Evolutionary conservation across 441 rosid species (phyloP).

Genomic region (Pelargonium myrrhifolium): DNA sequence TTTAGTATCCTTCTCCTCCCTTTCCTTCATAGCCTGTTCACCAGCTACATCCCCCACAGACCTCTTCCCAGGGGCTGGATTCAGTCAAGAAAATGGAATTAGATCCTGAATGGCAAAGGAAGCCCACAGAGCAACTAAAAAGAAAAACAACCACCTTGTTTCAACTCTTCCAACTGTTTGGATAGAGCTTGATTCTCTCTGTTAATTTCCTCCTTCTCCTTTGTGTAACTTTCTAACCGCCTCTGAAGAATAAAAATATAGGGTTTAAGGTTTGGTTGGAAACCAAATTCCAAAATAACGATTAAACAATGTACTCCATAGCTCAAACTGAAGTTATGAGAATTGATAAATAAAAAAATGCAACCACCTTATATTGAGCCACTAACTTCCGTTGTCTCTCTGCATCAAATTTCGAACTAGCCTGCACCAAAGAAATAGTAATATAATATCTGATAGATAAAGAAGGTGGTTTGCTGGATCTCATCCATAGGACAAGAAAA

Average conservation of each 20-base stretch:
- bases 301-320: background rate
- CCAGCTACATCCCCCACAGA: constrained; percentile 39
- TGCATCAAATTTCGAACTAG: constrained; percentile 38
- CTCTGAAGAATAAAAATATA: constrained; percentile 26
- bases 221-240: constrained; percentile 35
- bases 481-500: background rate
- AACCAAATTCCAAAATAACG: background rate
- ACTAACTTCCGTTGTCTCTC: constrained; percentile 50
- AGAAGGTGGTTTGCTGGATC: background rate
- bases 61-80: constrained; percentile 37
- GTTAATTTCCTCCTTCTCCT: constrained; percentile 68
- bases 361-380: constrained; percentile 40
- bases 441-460: background rate
- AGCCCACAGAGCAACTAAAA: constrained; percentile 19
- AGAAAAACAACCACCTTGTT: constrained; percentile 49
- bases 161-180: constrained; percentile 80
- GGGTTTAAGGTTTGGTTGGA: background rate
- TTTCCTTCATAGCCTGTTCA: constrained; percentile 82
- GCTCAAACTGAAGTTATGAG: background rate
- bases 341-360: constrained; percentile 1
- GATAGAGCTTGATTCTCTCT: constrained; percentile 66
- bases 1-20: constrained; percentile 82
- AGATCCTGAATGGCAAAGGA: background rate
- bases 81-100: background rate
- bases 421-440: constrained; percentile 35